phyloP scores from a whole-genome alignment of 2,329 filamentous ascomycete genomes.

The Alternaria postmessia region DNA sequence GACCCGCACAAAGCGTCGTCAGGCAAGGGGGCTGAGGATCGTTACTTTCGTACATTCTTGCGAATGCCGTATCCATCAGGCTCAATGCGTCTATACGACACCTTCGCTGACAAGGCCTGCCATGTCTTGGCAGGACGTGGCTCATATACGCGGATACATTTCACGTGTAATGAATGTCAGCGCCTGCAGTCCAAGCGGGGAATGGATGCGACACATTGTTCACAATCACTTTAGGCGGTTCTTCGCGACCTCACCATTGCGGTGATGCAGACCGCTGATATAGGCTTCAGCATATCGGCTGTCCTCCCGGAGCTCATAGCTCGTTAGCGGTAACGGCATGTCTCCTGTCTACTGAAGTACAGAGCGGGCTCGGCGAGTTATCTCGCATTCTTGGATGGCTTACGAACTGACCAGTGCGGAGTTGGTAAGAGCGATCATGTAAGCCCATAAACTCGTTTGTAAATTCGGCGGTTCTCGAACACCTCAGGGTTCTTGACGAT shows the following conservation, averaged over 20 bases:
- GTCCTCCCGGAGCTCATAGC: not conserved
- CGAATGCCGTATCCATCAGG: slow-evolving; percentile 29
- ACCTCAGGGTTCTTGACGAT: slow-evolving; percentile 5
- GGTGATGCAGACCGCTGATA: slow-evolving; percentile 3
- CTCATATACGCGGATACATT: slow-evolving; percentile 16
- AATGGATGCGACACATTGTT: not conserved
- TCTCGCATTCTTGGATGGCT: slow-evolving; percentile 22
- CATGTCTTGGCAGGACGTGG: slow-evolving; percentile 1
- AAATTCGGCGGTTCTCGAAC: slow-evolving; percentile 12
- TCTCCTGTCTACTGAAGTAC: slow-evolving; percentile 5
- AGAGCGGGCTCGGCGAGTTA: slow-evolving; percentile 12
- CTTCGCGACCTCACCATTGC: not conserved
- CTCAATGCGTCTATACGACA: slow-evolving; percentile 22
- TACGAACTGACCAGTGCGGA: slow-evolving; percentile 26
- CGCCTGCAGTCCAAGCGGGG: slow-evolving; percentile 12
- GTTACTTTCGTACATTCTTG: slow-evolving; percentile 34
- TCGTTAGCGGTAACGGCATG: slow-evolving; percentile 2
- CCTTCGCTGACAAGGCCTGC: slow-evolving; percentile 12
- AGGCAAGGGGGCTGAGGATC: slow-evolving; percentile 40
- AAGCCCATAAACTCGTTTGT: slow-evolving; percentile 5
- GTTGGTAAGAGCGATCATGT: slow-evolving; percentile 22
- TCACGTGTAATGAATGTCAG: slow-evolving; percentile 34
- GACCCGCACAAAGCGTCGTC: slow-evolving; percentile 34
- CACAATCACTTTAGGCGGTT: not conserved
- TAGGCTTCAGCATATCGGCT: not conserved